Base-by-base conservation (phyloP, 1,139 yeast genomes). In the Lodderomyces pseudojiufengensis region DNA sequence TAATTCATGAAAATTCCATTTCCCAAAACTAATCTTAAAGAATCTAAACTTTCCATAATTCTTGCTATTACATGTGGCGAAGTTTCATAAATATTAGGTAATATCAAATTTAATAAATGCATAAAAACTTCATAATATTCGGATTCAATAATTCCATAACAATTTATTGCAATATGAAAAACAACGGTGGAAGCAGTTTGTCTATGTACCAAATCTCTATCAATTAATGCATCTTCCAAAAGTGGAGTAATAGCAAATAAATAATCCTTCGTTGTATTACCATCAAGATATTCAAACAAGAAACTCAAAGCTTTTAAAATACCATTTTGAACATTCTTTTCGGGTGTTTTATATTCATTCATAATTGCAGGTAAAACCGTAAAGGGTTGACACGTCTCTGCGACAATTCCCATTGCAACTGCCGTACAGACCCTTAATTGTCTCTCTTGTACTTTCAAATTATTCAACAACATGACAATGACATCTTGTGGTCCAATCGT, bases 401-500 rank as follows among this genome's bases (percentile, higher is more conserved):
- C 97, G 10, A 94, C 95, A 50, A 94, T 90, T 25, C 96, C 98
- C 48, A 94, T 86, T 0, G 99, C 99, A 29, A 94, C 97, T 1
- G 98, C 97, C 0, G 98, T 88, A 55, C 97, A 90, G 9, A 94
- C 97, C 51, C 99, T 81, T 31, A 88, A 70, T 59, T 94, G 98
- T 54, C 99, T 85, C 52, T 92, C 98, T 56, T 92, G 97, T 4
- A 90, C 95, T 41, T 87, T 73, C 44, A 94, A 65, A 49, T 92
- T 92, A 48, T 85, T 86, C 39, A 94, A 65, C 25, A 94, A 63
- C 48, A 95, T 84, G 0, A 85, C 92, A 24, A 92, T 63, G 3
- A 94, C 95, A 57, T 92, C 98, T 45, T 87, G 95, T 0, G 99
- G 99, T 0, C 99, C 99, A 39, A 94, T 84, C 0, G 96, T 95